phyloP scores from a whole-genome alignment of 805 yeast genomes.

The Grigorovia yakushimaensis region DNA sequence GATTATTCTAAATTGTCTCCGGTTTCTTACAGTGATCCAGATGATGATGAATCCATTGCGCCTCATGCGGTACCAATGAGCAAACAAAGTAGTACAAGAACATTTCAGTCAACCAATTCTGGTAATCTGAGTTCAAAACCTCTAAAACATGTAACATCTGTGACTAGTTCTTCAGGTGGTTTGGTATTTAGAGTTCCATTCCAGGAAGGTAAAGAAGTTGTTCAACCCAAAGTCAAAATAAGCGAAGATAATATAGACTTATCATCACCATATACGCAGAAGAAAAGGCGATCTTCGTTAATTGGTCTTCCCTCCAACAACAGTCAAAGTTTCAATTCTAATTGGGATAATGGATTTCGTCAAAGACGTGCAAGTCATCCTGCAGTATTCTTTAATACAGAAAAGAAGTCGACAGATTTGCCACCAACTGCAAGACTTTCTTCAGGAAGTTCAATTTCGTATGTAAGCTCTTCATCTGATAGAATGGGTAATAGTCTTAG shows the following conservation, averaged over 20 bases:
- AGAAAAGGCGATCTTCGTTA: constrained; percentile 17
- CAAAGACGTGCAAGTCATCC: constrained; percentile 12
- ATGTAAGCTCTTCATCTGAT: constrained; percentile 21
- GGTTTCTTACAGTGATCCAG: constrained; percentile 4
- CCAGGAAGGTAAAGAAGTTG: constrained; percentile 35
- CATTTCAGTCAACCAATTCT: neutral
- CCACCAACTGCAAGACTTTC: constrained; percentile 3
- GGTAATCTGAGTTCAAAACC: constrained; percentile 4
- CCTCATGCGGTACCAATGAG: constrained; percentile 5
- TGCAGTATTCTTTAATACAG: neutral
- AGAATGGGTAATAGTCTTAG: constrained; percentile 15
- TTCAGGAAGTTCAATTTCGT: constrained; percentile 19
- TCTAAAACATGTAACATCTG: constrained; percentile 6
- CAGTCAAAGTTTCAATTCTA: neutral
- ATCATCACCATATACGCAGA: neutral
- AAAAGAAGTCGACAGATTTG: neutral
- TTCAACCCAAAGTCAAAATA: neutral
- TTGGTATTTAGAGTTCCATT: constrained; percentile 57
- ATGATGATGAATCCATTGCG: constrained; percentile 13
- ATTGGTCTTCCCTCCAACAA: constrained; percentile 7
- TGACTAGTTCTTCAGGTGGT: constrained; percentile 27
- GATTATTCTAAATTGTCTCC: neutral
- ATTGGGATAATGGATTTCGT: neutral
- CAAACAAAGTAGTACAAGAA: neutral
- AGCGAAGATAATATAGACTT: neutral